phyloP scores from a whole-genome alignment of 768 basidiomycete species.

The Hypholoma fasciculare region DNA sequence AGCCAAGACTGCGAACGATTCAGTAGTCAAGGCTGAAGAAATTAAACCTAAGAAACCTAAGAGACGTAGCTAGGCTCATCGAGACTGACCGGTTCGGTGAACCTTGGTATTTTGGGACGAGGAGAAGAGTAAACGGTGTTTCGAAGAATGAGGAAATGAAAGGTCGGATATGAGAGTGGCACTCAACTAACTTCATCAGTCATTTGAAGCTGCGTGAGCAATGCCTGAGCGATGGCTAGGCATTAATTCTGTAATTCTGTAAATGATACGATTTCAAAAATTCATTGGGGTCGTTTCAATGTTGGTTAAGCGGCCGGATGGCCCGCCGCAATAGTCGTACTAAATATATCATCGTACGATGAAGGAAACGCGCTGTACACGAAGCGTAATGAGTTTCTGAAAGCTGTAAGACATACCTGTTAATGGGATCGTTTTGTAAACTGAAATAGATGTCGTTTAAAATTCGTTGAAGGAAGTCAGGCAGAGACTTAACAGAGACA shows the following conservation, averaged over 20 bases:
- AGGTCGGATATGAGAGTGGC: background rate
- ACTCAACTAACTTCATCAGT: background rate
- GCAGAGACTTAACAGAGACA: background rate
- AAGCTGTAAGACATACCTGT: too few species aligned
- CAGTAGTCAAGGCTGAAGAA: too few species aligned
- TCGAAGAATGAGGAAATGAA: too few species aligned
- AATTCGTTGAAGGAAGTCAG: background rate
- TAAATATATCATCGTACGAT: background rate
- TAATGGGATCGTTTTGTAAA: background rate
- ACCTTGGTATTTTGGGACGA: too few species aligned
- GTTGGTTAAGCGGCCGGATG: background rate
- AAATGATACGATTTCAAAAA: slow-evolving; percentile 2
- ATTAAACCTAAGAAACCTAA: too few species aligned
- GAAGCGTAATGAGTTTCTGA: background rate
- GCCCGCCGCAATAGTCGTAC: slow-evolving; percentile 5
- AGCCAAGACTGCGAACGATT: too few species aligned
- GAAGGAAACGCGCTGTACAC: background rate
- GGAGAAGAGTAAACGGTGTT: too few species aligned
- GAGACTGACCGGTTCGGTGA: too few species aligned
- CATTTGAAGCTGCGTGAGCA: background rate
- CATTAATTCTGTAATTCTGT: background rate
- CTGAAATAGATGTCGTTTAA: background rate
- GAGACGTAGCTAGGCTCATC: too few species aligned
- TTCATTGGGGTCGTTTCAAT: background rate
- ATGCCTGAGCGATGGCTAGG: too few species aligned